A percentile compares a stretch with the other conserved stretches of the same genome.
phyloP scores from a whole-genome alignment of 108 stramenopile species.

The Seminavis robusta region DNA sequence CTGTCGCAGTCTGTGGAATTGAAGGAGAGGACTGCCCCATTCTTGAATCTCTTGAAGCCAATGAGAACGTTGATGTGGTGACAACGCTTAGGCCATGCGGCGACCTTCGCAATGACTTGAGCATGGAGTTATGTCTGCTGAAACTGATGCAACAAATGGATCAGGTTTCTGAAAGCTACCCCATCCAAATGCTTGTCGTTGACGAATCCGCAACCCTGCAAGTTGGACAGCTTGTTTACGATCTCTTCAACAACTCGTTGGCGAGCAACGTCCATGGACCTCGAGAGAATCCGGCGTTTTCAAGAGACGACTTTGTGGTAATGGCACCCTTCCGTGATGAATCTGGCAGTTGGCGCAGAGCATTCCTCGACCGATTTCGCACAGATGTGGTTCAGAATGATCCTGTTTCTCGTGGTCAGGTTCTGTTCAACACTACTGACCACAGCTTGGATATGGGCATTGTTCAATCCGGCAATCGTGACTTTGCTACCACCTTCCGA shows the following conservation, averaged over 20 bases:
- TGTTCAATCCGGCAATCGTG: conserved; percentile 10
- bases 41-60: too few relatives aligned
- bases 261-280: too few relatives aligned
- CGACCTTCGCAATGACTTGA: too few relatives aligned
- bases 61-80: neutral
- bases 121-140: too few relatives aligned
- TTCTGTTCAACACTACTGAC: conserved; percentile 25
- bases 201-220: conserved; percentile 15
- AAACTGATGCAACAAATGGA: too few relatives aligned
- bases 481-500: conserved; percentile 11
- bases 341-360: conserved; percentile 14
- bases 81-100: conserved; percentile 3
- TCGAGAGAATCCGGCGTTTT: conserved; percentile 1
- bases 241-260: conserved; percentile 12
- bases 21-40: neutral
- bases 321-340: neutral
- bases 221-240: conserved; percentile 24
- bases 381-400: conserved; percentile 16
- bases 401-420: conserved; percentile 21
- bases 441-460: conserved; percentile 15
- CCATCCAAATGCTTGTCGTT: conserved; percentile 20
- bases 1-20: conserved; percentile 2
- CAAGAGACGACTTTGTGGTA: conserved; percentile 9
- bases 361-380: conserved; percentile 26
- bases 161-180: neutral